Evolutionary conservation across 139 green algal genomes (phyloP), one percentile per base, ranked within the genome.

Genomic region (Ettlia oleoabundans): DNA sequence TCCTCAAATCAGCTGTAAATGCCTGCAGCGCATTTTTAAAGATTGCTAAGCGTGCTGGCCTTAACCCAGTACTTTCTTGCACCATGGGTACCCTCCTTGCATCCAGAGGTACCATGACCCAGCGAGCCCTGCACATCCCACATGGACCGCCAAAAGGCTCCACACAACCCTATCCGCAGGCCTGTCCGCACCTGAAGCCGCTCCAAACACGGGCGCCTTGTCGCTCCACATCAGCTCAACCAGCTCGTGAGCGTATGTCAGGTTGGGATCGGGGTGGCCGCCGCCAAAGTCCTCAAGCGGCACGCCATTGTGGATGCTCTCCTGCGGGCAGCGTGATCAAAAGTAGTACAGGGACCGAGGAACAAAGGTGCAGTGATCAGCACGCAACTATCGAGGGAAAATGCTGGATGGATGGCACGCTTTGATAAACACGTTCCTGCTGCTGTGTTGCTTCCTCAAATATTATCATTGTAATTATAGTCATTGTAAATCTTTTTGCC

Each of bases 211-310:
- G 74, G 74, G 55, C 13, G 74, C 95, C 35, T 94, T 68, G 30
- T 92, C 84, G 8, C 67, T 79, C 72, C 80, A 96, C 89, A 95
- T 93, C 28, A 92, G 80, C 52, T 93, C 86, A 68, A 99, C 97
- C 82, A 99, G 93, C 76, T 99, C 97, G 63, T 98, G 90, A 19
- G 97, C 97, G 78, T 99, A 99, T 19, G 97, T 99, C 41, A 99
- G 93, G 90, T 99, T 99, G 78, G 97, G 97, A 91, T 99, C 97
- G 21, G 97, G 97, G 91, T 99, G 97, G 51, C 97, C 97, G 51
- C 93, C 94, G 38, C 91, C 94, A 92, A 99, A 99, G 90, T 98
- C 94, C 66, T 95, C 90, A 82, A 93, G 89, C 33, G 93, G 93
- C 37, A 84, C 75, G 76, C 80, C 90, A 76, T 94, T 93, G 76